Percentiles rank a stretch among this genome's conserved stretches.
These are phyloP conservation scores for Boletus reticuloceps DNA, from an alignment of 768 basidiomycete species.

Conservation along the genomic window DNA sequence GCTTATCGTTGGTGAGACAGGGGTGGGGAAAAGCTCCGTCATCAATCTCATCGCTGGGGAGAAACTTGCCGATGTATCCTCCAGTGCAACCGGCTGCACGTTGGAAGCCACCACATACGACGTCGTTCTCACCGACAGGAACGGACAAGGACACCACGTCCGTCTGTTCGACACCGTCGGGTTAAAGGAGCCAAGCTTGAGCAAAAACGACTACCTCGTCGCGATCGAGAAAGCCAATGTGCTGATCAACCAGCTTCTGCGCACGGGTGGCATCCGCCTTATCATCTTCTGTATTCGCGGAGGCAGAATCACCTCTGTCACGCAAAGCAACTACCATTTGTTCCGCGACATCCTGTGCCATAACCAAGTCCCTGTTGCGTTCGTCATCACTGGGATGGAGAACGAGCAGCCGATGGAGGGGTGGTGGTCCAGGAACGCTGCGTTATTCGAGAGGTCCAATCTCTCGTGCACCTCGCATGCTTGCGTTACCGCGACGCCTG, in stretches of 20 bases:
- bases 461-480: conserved; percentile 31
- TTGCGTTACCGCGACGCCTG: conserved; percentile 37
- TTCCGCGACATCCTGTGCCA: conserved; percentile 30
- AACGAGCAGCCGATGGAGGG: conserved; percentile 27
- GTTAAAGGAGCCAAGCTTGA: conserved; percentile 25
- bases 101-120: conserved; percentile 26
- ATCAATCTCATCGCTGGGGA: conserved; percentile 37
- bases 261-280: conserved; percentile 26
- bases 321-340: conserved; percentile 25
- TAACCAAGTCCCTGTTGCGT: conserved; percentile 28
- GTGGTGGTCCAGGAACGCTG: conserved; percentile 33
- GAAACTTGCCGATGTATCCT: conserved; percentile 26
- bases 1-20: conserved; percentile 34
- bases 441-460: conserved; percentile 20
- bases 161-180: conserved; percentile 33
- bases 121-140: conserved; percentile 13
- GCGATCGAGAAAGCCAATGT: conserved; percentile 28
- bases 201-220: conserved; percentile 18
- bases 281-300: conserved; percentile 34
- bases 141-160: conserved; percentile 9
- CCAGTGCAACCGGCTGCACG: conserved; percentile 34
- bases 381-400: conserved; percentile 33
- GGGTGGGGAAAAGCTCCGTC: conserved; percentile 38
- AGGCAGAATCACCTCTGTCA: conserved; percentile 25
- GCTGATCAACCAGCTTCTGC: conserved; percentile 32